Percentiles rank a stretch among this genome's conserved stretches.
Conservation (phyloP, 2,329 filamentous ascomycete genomes). For the Graphilbum fragrans region DNA sequence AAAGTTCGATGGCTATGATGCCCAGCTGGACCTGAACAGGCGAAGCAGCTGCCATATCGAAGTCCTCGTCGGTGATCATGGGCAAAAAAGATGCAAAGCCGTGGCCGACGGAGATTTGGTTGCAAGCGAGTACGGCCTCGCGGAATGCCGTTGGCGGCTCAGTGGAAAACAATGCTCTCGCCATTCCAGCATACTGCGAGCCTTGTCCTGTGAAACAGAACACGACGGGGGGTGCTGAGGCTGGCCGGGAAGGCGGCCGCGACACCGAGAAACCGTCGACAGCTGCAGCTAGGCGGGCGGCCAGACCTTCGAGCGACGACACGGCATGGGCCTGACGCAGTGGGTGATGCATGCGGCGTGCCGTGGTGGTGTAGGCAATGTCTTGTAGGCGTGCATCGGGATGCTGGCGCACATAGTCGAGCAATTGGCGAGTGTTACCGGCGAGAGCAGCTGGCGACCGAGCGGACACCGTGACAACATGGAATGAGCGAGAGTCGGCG, state of each 20-base stretch:
- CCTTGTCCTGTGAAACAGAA: slow-evolving; percentile 48
- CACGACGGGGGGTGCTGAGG: too few relatives aligned
- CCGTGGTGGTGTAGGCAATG: slow-evolving; percentile 57
- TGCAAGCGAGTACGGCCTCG: slow-evolving; percentile 42
- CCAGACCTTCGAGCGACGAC: too few relatives aligned
- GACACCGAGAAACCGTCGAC: slow-evolving; percentile 29
- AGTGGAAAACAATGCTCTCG: slow-evolving; percentile 37
- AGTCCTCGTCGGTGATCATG: slow-evolving; percentile 31
- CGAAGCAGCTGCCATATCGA: slow-evolving; percentile 30
- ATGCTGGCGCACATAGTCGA: slow-evolving; percentile 38
- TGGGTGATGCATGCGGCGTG: slow-evolving; percentile 49
- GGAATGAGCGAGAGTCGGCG: slow-evolving; percentile 38
- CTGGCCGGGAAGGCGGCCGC: slow-evolving; percentile 29
- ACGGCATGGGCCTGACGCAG: too few relatives aligned
- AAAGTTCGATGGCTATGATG: slow-evolving; percentile 42
- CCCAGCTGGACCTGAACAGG: slow-evolving; percentile 42
- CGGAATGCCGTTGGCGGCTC: slow-evolving; percentile 34
- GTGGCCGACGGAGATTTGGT: slow-evolving; percentile 34
- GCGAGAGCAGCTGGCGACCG: slow-evolving; percentile 43
- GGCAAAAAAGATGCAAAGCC: slow-evolving; percentile 45
- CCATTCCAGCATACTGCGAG: slow-evolving; percentile 38
- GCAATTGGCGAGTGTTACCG: slow-evolving; percentile 42
- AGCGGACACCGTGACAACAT: slow-evolving; percentile 47
- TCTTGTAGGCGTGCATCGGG: slow-evolving; percentile 40
- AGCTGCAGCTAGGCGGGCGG: slow-evolving; percentile 31